Conservation (phyloP, 2,329 filamentous ascomycete genomes). For the Parafenestella ontariensis region DNA sequence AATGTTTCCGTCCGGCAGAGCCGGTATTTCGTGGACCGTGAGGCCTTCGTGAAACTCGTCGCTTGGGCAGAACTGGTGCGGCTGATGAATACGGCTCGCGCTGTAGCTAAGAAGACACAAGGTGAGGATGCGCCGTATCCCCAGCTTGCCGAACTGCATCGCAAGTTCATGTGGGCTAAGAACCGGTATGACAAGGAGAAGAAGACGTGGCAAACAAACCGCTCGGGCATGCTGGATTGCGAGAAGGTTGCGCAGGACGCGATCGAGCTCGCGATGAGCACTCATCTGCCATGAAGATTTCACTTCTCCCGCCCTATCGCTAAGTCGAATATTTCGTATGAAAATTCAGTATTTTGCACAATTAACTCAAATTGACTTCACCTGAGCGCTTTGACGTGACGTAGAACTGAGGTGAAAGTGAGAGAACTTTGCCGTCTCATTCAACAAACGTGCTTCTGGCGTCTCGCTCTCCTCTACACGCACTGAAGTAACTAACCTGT, state of each 20-base stretch:
- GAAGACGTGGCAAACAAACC: slow-evolving; percentile 5
- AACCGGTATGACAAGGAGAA: slow-evolving; percentile 16
- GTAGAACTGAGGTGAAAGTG: too few relatives aligned
- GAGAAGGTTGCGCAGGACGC: slow-evolving; percentile 16
- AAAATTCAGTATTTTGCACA: too few relatives aligned
- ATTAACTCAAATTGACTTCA: too few relatives aligned
- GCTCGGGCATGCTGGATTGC: slow-evolving; percentile 1
- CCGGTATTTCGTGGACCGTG: slow-evolving; percentile 8
- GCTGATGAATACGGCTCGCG: slow-evolving; percentile 12
- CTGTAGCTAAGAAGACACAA: neutral
- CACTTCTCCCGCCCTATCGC: too few relatives aligned
- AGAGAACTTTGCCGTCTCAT: too few relatives aligned
- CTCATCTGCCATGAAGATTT: neutral
- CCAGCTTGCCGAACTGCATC: slow-evolving; percentile 10
- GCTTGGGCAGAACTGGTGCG: slow-evolving; percentile 20
- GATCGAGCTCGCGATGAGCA: slow-evolving; percentile 8
- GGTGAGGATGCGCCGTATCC: neutral
- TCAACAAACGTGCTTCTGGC: too few relatives aligned
- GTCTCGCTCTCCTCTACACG: too few relatives aligned
- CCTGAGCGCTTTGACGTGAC: too few relatives aligned
- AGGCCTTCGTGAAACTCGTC: slow-evolving; percentile 16
- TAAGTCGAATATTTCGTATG: too few relatives aligned
- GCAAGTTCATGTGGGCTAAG: slow-evolving; percentile 8
- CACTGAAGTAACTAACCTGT: too few relatives aligned
- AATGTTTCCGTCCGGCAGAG: neutral